Base-by-base conservation (phyloP, 1,139 yeast genomes). In the Yamadazyma triangularis region DNA sequence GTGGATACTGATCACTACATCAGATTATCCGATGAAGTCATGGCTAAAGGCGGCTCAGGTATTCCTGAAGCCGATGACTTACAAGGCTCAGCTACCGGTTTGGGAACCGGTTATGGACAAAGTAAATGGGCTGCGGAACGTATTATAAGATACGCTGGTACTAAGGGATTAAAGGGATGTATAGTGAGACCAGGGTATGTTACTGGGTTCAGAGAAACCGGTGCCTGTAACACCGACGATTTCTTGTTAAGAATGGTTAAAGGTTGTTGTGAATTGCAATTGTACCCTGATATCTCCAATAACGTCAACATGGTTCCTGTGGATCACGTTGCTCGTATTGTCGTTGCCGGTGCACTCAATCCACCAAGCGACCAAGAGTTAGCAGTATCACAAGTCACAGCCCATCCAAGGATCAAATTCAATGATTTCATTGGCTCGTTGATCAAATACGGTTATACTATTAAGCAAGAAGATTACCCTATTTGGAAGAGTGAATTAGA, bases 81-180 rank as follows among this genome's bases (percentile, higher is more conserved):
- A 45, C 60, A 70, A 44, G 96, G 96, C 0, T 84, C 96, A 3
- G 69, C 85, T 8, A 55, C 61, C 8, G 96, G 96, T 0, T 70
- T 91, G 39, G 87, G 91, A 16, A 84, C 80, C 39, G 99, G 98
- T 11, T 91, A 91, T 50, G 99, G 98, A 25, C 98, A 91, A 62
- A 78, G 94, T 44, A 91, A 91, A 58, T 91, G 99, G 99, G 88
- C 89, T 24, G 94, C 96, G 13, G 99, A 91, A 60, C 77, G 83
- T 49, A 69, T 93, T 29, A 79, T 87, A 39, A 77, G 97, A 53
- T 72, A 71, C 38, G 98, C 98, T 6, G 97, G 96, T 31, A 71
- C 70, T 34, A 67, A 80, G 38, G 98, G 98, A 4, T 73, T 93
- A 42, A 70, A 79, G 41, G 98, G 98, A 21, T 77, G 91, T 38